Evolutionary conservation across 768 basidiomycete genomes (phyloP), one percentile per base, ranked within the genome.

Genomic region (Trametes gibbosa): DNA sequence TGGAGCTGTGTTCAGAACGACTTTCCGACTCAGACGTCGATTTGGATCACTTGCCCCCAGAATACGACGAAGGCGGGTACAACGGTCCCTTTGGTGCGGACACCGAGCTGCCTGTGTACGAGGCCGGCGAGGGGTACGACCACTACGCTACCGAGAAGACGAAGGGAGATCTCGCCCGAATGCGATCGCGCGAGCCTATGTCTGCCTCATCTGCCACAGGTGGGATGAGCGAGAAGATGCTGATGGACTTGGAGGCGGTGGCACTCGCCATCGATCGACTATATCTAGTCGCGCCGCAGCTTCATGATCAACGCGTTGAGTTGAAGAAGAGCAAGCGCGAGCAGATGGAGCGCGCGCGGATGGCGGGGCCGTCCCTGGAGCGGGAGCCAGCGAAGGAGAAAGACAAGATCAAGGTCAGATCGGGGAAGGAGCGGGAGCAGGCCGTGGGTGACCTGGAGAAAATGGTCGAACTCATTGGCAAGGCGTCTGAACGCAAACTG

Each of bases 251-350:
- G 19, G 94, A 97, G 64, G 79, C 82, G 12, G 85, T 98, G 45
- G 84, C 91, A 0, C 81, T 83, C 70, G 95, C 97, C 29, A 95
- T 99, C 66, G 95, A 96, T 70, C 79, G 94, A 37, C 75, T 98
- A 12, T 92, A 97, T 71, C 72, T 82, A 8, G 90, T 88, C 29
- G 85, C 93, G 0, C 95, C 96, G 0, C 95, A 96, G 70, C 73
- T 98, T 41, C 84, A 89, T 59, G 89, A 95, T 69, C 96, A 99
- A 72, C 85, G 97, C 0, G 93, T 91, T n/a, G 95, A 95, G 70
- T 82, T 96, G 45, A 87, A 87, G 66, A 80, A 79, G 5, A 75
- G 83, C 24, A 90, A 92, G 68, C 65, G 86, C 14, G 81, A 81
- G 13, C 81, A 92, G 72, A 82, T 93, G 76, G 89, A 92, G 72